Evolutionary conservation across 2,329 filamentous ascomycete species (phyloP).

Genomic region (Venturiaceae sp.): DNA sequence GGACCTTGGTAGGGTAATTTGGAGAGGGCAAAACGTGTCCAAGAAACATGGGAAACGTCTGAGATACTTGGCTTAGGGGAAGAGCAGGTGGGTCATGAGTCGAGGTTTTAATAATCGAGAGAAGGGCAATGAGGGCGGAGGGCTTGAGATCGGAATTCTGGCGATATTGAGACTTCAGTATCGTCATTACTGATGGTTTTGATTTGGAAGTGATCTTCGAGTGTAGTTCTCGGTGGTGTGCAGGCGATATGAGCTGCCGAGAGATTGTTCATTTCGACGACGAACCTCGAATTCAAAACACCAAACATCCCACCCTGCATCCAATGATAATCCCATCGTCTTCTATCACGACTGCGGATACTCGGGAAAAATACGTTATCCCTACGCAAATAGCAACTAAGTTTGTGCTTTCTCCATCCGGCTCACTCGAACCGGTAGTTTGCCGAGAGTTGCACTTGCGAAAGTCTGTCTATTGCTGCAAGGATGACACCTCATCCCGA

Average conservation of each 20-base stretch:
- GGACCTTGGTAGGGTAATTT: background rate
- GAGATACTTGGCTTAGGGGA: background rate
- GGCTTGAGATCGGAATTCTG: background rate
- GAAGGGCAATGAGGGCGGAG: background rate
- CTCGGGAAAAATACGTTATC: background rate
- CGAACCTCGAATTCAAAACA: background rate
- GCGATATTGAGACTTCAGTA: background rate
- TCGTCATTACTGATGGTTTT: background rate
- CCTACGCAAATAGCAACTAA: background rate
- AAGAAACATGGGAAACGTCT: background rate
- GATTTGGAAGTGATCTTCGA: background rate
- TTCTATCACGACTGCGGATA: background rate
- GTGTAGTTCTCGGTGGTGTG: too few species aligned
- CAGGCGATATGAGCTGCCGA: too few species aligned
- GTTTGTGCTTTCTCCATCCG: background rate
- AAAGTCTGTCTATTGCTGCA: background rate
- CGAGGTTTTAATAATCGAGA: too few species aligned
- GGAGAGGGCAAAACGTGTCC: background rate
- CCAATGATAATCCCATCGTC: background rate
- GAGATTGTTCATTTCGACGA: too few species aligned
- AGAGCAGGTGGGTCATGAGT: background rate
- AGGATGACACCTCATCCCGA: background rate
- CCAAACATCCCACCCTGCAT: background rate
- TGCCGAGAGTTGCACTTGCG: background rate
- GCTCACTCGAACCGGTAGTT: background rate